phyloP scores from a whole-genome alignment of 495 filamentous ascomycete genomes.

The Penicillium argentinense region DNA sequence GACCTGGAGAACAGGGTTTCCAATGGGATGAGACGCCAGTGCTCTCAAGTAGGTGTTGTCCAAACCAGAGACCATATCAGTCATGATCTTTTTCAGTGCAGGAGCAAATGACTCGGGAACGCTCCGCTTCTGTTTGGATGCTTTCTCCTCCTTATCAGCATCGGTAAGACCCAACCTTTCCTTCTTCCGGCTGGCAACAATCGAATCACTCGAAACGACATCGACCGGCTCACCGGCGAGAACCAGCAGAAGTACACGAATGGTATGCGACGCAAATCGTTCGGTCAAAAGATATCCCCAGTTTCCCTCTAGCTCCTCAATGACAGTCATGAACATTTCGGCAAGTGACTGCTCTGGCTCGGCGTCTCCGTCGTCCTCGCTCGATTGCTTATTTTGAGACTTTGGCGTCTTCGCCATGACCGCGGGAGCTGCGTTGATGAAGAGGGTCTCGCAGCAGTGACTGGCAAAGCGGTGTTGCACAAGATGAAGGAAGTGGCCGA shows the following conservation, averaged over 20 bases:
- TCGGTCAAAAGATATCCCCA: constrained; percentile 84
- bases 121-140: constrained; percentile 37
- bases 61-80: constrained; percentile 65
- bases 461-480: constrained; percentile 94
- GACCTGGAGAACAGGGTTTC: constrained; percentile 86
- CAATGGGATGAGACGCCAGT: constrained; percentile 81
- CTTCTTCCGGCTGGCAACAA: constrained; percentile 86
- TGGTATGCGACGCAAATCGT: constrained; percentile 84
- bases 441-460: constrained; percentile 94
- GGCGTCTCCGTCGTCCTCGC: constrained; percentile 24
- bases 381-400: constrained; percentile 36
- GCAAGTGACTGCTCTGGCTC: constrained; percentile 66
- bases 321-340: constrained; percentile 74
- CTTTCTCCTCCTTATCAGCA: constrained; percentile 38
- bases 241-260: constrained; percentile 81
- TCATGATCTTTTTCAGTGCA: constrained; percentile 76
- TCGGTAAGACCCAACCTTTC: constrained; percentile 64
- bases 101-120: constrained; percentile 78
- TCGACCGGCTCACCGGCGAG: constrained; percentile 79
- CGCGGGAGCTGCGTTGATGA: constrained; percentile 74
- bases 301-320: constrained; percentile 81
- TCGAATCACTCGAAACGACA: constrained; percentile 58
- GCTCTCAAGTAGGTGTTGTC: constrained; percentile 73
- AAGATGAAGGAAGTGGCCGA: constrained; percentile 82
- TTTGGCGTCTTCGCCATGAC: constrained; percentile 63